phyloP scores from a whole-genome alignment of 495 filamentous ascomycete species.

The Penicillium maclennaniae region DNA sequence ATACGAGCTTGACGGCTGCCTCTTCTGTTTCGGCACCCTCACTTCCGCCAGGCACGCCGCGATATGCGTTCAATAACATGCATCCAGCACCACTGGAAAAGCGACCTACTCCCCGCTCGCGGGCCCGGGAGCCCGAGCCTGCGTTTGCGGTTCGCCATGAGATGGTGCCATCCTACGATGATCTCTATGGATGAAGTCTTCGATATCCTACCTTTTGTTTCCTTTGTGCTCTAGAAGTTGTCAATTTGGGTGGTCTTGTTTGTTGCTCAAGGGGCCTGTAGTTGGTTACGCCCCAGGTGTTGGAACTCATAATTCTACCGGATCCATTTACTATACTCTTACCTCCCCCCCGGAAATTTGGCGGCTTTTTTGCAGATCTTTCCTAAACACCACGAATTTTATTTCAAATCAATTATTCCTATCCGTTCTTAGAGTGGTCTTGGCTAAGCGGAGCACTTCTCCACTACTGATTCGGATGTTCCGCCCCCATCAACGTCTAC shows the following conservation, averaged over 20 bases:
- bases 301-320: not conserved
- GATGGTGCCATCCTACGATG: conserved; percentile 45
- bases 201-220: conserved; percentile 6
- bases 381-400: not conserved
- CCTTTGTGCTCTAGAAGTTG: conserved; percentile 5
- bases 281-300: not conserved
- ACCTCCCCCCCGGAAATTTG: not conserved
- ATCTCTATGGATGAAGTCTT: conserved; percentile 37
- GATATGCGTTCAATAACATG: conserved; percentile 10
- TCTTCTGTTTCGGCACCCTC: conserved; percentile 30
- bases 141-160: conserved; percentile 19
- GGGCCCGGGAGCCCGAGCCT: conserved; percentile 21
- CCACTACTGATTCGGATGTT: not conserved
- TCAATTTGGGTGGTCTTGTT: not conserved
- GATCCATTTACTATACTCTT: not conserved
- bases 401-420: not conserved
- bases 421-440: too few species aligned
- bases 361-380: not conserved
- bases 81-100: conserved; percentile 26
- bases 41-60: conserved; percentile 29
- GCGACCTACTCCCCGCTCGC: conserved; percentile 19
- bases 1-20: conserved; percentile 37
- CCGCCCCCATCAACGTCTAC: not conserved
- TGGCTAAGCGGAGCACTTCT: not conserved
- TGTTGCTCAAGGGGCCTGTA: not conserved